Base-by-base conservation (phyloP, 2,329 filamentous ascomycete genomes). In the Helminthosporium solani region DNA sequence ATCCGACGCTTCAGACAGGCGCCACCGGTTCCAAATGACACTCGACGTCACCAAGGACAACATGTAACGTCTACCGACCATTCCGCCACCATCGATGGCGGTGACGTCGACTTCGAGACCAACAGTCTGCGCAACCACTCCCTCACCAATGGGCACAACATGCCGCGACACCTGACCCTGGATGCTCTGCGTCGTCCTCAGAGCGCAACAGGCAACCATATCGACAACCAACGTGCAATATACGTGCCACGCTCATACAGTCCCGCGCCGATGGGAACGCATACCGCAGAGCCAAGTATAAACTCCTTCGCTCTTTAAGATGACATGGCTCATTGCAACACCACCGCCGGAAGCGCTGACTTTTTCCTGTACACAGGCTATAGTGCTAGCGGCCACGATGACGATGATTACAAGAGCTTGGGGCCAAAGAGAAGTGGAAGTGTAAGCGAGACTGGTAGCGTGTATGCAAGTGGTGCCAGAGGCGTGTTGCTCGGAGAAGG, bases 1-100 rank as follows among this genome's bases (percentile, higher is more conserved):
- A 48, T 44, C 18, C 57, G 64, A 19, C 44, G 61, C 7, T 68
- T 68, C 47, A 56, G 64, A 14, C 55, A 56, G 19, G 64, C 66
- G 16, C 66, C 66, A 2, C 66, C 66, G 3, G 56, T 70, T 6
- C 35, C 63, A 1, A 56, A 41, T 14, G 58, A 67, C 18, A 48
- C 67, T 33, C 50, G 63, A 1, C 34, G 44, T 18, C 38, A 30
- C 21, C 18, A 38, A 21, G 18, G 18, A 11, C 27, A 37, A 12
- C 12, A 4, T 6, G n/a, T n/a, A 8, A 15, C n/a, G 14, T 16
- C 16, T 18, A 16, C 37, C 16, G n/a, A 25, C n/a, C 37, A n/a
- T 11, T 20, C 36, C 6, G 5, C 23, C 2, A 44, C 43, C 19
- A 19, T 25, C n/a, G 49, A 57, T 7, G 47, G 42, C 25, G 37